Evolutionary conservation across 805 yeast species (phyloP).

Genomic region (Lipomyces spencermartinsiae): DNA sequence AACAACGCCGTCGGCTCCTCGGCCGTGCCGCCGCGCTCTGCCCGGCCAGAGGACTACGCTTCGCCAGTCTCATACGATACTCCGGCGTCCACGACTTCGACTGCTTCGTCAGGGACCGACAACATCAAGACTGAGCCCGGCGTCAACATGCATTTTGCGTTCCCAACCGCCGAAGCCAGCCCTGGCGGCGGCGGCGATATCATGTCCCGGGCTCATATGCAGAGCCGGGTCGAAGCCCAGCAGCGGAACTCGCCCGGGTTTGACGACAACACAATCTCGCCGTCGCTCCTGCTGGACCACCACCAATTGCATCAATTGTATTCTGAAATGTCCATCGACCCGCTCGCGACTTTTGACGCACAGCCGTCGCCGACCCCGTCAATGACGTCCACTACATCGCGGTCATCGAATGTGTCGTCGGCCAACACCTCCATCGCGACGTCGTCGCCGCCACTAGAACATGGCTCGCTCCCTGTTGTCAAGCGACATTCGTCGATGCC

Average conservation of each 20-base stretch:
- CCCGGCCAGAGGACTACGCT: conserved; percentile 17
- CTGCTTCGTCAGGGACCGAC: conserved; percentile 9
- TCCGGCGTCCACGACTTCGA: conserved; percentile 24
- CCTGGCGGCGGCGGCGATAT: conserved; percentile 8
- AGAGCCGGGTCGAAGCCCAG: conserved; percentile 19
- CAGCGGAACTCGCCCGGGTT: neutral
- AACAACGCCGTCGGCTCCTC: neutral
- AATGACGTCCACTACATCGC: conserved; percentile 27
- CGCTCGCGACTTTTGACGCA: neutral
- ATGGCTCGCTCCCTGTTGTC: neutral
- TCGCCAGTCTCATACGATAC: conserved; percentile 30
- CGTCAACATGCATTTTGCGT: conserved; percentile 26
- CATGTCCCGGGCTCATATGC: conserved; percentile 27
- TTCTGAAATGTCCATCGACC: conserved; percentile 2
- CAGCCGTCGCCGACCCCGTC: conserved; percentile 35
- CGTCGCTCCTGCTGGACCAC: neutral
- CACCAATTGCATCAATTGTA: neutral
- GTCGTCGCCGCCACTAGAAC: neutral
- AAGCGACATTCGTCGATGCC: conserved; percentile 10
- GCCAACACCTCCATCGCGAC: conserved; percentile 2
- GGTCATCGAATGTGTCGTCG: conserved; percentile 22
- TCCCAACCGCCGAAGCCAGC: conserved; percentile 16
- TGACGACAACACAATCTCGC: conserved; percentile 8
- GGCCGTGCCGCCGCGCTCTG: neutral
- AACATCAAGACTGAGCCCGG: conserved; percentile 22